These are phyloP conservation scores for Amauroascus verrucosus DNA, from an alignment of 2,329 filamentous ascomycete species.

Conservation along the genomic window DNA sequence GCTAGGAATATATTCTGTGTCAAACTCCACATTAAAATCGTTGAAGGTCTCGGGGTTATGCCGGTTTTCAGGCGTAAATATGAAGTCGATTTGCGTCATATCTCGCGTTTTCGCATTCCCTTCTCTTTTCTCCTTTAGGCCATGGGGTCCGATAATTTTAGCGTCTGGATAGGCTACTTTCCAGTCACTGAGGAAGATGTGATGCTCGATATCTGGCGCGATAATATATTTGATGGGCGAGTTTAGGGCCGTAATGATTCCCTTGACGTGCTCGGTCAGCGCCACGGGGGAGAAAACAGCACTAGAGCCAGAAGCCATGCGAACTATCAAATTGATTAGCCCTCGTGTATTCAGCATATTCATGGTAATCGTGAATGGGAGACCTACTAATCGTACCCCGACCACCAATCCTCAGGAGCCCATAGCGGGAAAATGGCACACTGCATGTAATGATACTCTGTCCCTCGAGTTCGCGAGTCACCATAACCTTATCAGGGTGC, in stretches of 20 bases:
- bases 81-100: constrained; percentile 51
- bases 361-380: background rate
- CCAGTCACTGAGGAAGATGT: constrained; percentile 87
- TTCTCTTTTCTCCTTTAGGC: constrained; percentile 70
- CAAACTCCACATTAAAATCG: constrained; percentile 81
- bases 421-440: constrained; percentile 74
- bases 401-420: constrained; percentile 70
- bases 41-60: constrained; percentile 48
- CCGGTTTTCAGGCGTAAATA: constrained; percentile 53
- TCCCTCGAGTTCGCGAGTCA: constrained; percentile 67
- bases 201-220: constrained; percentile 83
- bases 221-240: constrained; percentile 72
- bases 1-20: constrained; percentile 69
- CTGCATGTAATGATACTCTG: constrained; percentile 53
- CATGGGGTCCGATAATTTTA: constrained; percentile 70
- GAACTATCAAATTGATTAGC: constrained; percentile 46
- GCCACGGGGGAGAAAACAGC: constrained; percentile 88
- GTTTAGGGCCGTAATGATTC: constrained; percentile 52
- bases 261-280: constrained; percentile 62
- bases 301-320: constrained; percentile 63
- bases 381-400: constrained; percentile 68
- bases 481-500: constrained; percentile 74
- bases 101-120: constrained; percentile 46
- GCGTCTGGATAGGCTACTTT: constrained; percentile 66
- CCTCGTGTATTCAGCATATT: background rate